Evolutionary conservation across 2,329 filamentous ascomycete genomes (phyloP).

Genomic region (Orbilia javanica): DNA sequence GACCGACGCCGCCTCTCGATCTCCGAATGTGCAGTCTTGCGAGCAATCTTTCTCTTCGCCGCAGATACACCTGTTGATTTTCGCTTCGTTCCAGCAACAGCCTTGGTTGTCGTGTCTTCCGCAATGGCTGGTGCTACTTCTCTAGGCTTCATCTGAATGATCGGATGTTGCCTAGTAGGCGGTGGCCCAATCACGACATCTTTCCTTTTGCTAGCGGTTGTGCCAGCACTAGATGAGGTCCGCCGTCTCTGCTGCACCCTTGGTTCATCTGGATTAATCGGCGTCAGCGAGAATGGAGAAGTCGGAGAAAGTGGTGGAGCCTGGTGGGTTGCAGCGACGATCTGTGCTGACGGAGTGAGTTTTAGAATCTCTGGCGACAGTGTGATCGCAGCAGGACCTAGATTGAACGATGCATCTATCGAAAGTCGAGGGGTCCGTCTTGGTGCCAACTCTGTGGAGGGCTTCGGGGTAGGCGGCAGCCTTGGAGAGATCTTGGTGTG

Average conservation of each 20-base stretch:
- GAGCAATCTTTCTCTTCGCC: constrained; percentile 91
- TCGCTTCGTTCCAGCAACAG: constrained; percentile 58
- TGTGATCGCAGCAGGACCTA: constrained; percentile 62
- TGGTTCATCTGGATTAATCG: constrained; percentile 47
- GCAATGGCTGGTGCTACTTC: constrained; percentile 64
- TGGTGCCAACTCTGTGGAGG: constrained; percentile 83
- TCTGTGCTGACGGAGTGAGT: constrained; percentile 68
- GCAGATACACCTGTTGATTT: constrained; percentile 66
- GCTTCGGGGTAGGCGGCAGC: constrained; percentile 80
- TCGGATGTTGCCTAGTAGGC: constrained; percentile 90
- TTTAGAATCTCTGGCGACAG: constrained; percentile 69
- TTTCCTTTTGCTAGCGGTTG: constrained; percentile 69
- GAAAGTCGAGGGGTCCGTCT: constrained; percentile 74
- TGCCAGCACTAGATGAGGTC: constrained; percentile 61
- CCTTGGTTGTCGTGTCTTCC: constrained; percentile 49
- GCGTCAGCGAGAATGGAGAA: constrained; percentile 51
- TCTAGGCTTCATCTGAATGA: constrained; percentile 95
- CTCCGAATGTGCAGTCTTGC: constrained; percentile 94
- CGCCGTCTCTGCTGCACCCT: constrained; percentile 57
- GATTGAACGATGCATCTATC: constrained; percentile 75
- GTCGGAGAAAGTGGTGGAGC: constrained; percentile 51
- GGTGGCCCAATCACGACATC: constrained; percentile 88
- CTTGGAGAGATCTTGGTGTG: constrained; percentile 64
- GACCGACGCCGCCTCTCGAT: constrained; percentile 90
- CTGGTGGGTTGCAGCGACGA: constrained; percentile 41